These are phyloP conservation scores for Cladosporium velox DNA, from an alignment of 2,329 filamentous ascomycete species.

Conservation along the genomic window DNA sequence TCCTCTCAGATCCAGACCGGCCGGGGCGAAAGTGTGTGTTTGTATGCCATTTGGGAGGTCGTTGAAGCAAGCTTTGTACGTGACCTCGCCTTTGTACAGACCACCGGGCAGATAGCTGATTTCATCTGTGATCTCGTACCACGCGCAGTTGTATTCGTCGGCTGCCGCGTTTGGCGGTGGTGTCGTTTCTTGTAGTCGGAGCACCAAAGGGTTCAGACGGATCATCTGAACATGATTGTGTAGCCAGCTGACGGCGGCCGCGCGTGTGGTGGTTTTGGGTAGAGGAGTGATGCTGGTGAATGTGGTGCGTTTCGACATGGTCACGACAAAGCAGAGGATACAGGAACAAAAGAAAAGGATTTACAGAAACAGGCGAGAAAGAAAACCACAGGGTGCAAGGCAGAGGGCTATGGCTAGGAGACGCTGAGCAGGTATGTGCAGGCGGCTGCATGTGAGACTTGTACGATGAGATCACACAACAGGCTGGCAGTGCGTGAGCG, in stretches of 20 bases:
- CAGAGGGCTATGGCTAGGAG: background rate
- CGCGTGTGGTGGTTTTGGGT: conserved; percentile 66
- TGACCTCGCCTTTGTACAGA: conserved; percentile 65
- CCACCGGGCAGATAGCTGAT: conserved; percentile 73
- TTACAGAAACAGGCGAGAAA: background rate
- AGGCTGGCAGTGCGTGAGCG: background rate
- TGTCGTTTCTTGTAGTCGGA: conserved; percentile 67
- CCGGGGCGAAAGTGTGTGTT: conserved; percentile 81
- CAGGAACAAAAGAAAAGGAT: background rate
- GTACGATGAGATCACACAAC: conserved; percentile 6
- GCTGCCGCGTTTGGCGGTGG: conserved; percentile 65
- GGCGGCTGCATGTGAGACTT: conserved; percentile 2
- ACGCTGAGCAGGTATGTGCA: background rate
- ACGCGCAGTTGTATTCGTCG: conserved; percentile 69
- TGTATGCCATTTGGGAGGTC: conserved; percentile 72
- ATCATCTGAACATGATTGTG: conserved; percentile 83
- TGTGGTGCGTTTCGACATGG: conserved; percentile 68
- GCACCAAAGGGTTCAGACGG: conserved; percentile 80
- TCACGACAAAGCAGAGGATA: background rate
- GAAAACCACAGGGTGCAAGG: background rate
- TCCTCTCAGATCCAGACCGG: conserved; percentile 75
- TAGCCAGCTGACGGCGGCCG: conserved; percentile 72
- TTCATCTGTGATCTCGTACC: conserved; percentile 79
- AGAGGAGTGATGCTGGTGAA: conserved; percentile 81
- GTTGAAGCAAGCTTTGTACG: conserved; percentile 79